Conservation (phyloP, 2,329 filamentous ascomycete genomes). For the Neurospora sp. region DNA sequence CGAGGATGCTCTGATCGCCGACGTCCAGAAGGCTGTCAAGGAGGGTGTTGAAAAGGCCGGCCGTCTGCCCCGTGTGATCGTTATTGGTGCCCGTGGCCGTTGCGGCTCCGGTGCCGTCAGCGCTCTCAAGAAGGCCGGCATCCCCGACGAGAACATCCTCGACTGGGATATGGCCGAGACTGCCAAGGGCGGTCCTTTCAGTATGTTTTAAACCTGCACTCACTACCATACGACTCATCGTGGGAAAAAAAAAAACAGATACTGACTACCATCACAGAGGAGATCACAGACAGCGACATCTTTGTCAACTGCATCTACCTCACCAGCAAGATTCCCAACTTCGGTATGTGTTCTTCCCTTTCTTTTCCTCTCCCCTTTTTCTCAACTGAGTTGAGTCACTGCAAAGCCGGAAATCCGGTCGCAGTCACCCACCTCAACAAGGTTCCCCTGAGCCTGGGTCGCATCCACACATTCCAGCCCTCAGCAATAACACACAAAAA, state of each 20-base stretch:
- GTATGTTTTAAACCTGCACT: conserved; percentile 7
- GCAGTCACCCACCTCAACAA: background rate
- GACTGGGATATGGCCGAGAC: conserved; percentile 74
- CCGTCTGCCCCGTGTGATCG: conserved; percentile 60
- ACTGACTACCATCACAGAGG: conserved; percentile 27
- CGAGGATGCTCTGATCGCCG: conserved; percentile 60
- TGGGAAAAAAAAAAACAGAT: background rate
- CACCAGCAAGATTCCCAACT: conserved; percentile 61
- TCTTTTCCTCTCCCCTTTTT: background rate
- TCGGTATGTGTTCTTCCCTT: conserved; percentile 27
- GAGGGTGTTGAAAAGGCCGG: conserved; percentile 55
- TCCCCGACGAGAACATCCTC: conserved; percentile 57
- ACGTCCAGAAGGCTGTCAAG: conserved; percentile 63
- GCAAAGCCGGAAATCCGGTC: background rate
- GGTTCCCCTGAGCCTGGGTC: background rate
- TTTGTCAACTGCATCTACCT: conserved; percentile 91
- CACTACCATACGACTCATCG: background rate
- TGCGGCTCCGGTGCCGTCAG: conserved; percentile 82
- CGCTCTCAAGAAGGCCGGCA: conserved; percentile 63
- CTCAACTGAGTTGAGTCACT: background rate
- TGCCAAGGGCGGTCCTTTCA: conserved; percentile 61
- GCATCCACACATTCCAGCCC: background rate
- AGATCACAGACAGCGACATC: conserved; percentile 66
- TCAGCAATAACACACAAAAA: background rate
- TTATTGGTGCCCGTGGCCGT: conserved; percentile 76